A percentile compares a stretch with the other conserved stretches of the same genome.
These are phyloP conservation scores for Quercus ilex DNA, from an alignment of 306 rosid species.

Conservation along the genomic window DNA sequence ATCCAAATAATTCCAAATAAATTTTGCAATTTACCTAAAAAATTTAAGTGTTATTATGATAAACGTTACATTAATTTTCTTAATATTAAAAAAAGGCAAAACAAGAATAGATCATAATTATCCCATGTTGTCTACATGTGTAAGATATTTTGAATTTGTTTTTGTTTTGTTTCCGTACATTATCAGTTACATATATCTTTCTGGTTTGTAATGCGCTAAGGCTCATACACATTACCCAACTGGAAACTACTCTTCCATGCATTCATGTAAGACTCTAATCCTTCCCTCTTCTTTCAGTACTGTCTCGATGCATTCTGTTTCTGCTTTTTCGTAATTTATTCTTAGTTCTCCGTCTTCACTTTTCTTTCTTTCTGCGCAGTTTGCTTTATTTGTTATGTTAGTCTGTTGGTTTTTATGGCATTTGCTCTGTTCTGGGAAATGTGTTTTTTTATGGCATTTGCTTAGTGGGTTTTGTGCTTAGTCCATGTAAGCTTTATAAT, in stretches of 20 bases:
- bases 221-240: background rate
- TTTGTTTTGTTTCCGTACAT: background rate
- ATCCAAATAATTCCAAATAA: fast-evolving
- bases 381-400: background rate
- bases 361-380: background rate
- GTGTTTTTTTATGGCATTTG: background rate
- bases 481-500: background rate
- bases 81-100: no score
- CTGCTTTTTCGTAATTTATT: background rate
- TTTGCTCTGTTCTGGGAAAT: background rate
- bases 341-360: background rate
- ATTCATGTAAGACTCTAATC: conserved; percentile 17
- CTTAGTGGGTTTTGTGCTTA: background rate
- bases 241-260: conserved; percentile 15
- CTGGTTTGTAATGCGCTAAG: background rate
- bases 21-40: no score
- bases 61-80: no score
- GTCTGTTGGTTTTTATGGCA: background rate
- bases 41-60: no score
- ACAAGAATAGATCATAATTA: no score
- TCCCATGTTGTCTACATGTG: no score
- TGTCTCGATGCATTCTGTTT: background rate
- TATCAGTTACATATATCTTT: background rate
- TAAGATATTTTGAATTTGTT: no score
- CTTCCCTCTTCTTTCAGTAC: background rate